Conservation (phyloP, 208 protist genomes). For the Leishmania tropica region DNA sequence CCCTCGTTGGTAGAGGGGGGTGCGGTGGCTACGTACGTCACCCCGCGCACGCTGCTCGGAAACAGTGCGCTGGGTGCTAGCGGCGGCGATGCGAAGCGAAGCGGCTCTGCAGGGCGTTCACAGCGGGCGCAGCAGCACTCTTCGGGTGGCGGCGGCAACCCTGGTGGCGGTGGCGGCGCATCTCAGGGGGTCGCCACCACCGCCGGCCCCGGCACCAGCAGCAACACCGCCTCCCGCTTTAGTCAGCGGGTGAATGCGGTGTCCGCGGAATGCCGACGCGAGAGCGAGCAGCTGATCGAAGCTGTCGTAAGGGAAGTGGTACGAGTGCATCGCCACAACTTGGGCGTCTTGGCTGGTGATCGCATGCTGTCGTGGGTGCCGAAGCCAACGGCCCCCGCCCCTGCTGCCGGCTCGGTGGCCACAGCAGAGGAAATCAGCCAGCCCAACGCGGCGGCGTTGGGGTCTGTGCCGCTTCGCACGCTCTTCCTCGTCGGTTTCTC, state of each 20-base stretch:
- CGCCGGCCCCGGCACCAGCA: neutral
- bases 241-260: constrained; percentile 6
- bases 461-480: constrained; percentile 22
- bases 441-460: neutral
- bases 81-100: constrained; percentile 8
- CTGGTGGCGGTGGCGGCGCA: constrained; percentile 2
- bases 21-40: constrained; percentile 26
- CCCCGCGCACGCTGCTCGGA: constrained; percentile 27
- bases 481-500: constrained; percentile 77
- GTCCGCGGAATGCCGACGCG: constrained; percentile 37
- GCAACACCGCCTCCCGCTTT: neutral
- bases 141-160: constrained; percentile 3
- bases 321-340: constrained; percentile 69
- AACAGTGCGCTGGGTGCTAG: neutral
- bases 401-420: neutral
- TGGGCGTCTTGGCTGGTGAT: constrained; percentile 35
- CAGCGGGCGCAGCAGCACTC: constrained; percentile 8
- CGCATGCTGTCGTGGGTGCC: constrained; percentile 23
- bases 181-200: neutral
- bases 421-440: constrained; percentile 6
- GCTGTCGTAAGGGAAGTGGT: constrained; percentile 53
- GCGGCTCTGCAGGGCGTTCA: constrained; percentile 16
- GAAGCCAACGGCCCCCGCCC: neutral
- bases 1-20: constrained; percentile 13
- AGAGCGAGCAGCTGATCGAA: constrained; percentile 58